Evolutionary conservation across 2,329 filamentous ascomycete genomes (phyloP).

Genomic region (Aspergillus ochraceus): DNA sequence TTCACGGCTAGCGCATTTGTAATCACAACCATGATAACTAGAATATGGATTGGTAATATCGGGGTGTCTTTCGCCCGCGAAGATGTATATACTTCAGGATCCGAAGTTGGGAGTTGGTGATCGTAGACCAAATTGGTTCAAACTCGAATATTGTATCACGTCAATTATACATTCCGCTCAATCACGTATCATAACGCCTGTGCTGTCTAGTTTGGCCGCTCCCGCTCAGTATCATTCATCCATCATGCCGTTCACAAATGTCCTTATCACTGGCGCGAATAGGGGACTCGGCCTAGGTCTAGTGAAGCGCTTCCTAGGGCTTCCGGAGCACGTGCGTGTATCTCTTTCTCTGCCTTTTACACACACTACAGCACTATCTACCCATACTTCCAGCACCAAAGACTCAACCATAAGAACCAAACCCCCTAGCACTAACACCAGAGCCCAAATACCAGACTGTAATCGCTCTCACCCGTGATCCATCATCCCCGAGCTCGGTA

Average conservation of each 20-base stretch:
- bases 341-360: neutral
- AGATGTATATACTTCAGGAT: neutral
- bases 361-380: constrained; percentile 10
- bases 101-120: neutral
- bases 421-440: constrained; percentile 3
- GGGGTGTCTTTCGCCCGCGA: neutral
- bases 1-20: neutral
- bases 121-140: neutral
- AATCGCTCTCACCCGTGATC: constrained; percentile 10
- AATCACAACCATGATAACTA: neutral
- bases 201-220: too few relatives aligned
- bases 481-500: neutral
- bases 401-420: too few relatives aligned
- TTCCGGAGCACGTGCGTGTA: neutral
- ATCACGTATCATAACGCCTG: too few relatives aligned
- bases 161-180: neutral
- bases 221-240: too few relatives aligned
- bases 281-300: constrained; percentile 2
- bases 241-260: neutral
- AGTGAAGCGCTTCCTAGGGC: neutral
- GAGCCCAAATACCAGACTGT: constrained; percentile 6
- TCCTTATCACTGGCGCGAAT: constrained; percentile 10
- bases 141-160: neutral
- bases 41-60: neutral
- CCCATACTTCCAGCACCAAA: neutral